Conservation (phyloP, 2,329 filamentous ascomycete species). For the Bretziella fagacearum region DNA sequence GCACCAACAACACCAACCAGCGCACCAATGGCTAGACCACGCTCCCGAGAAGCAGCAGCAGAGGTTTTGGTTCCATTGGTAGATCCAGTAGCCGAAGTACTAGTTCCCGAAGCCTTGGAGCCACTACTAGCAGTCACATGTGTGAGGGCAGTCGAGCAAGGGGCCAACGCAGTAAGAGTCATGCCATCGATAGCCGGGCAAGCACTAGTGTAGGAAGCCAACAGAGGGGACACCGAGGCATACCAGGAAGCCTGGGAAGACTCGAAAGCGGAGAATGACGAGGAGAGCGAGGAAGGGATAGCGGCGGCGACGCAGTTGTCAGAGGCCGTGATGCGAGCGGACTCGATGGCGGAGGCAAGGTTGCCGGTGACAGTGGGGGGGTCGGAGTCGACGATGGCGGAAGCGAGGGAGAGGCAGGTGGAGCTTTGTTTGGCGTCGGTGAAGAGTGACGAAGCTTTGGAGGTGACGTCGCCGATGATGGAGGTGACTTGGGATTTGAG, state of each 20-base stretch:
- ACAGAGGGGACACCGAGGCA: slow-evolving; percentile 18
- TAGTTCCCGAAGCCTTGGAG: not conserved
- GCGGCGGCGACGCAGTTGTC: slow-evolving; percentile 22
- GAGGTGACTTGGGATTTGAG: not conserved
- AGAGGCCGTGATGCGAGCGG: slow-evolving; percentile 17
- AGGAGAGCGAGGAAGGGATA: slow-evolving; percentile 20
- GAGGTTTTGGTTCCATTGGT: not conserved
- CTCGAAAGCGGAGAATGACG: slow-evolving; percentile 21
- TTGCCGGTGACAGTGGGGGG: slow-evolving; percentile 12
- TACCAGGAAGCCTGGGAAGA: slow-evolving; percentile 21
- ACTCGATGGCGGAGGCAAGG: slow-evolving; percentile 16
- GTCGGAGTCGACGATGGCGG: slow-evolving; percentile 7
- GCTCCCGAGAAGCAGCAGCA: slow-evolving; percentile 1
- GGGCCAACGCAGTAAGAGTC: not conserved
- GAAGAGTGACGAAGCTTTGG: slow-evolving; percentile 4
- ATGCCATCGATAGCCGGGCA: slow-evolving; percentile 10
- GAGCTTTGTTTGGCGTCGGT: slow-evolving; percentile 8
- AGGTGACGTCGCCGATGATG: slow-evolving; percentile 3
- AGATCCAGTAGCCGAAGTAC: not conserved
- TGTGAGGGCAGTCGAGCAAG: slow-evolving; percentile 10
- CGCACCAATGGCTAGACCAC: slow-evolving; percentile 17
- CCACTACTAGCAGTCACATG: too few species aligned
- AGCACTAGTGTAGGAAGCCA: slow-evolving; percentile 3
- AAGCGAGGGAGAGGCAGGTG: slow-evolving; percentile 12
- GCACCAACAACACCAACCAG: slow-evolving; percentile 19